Evolutionary conservation across 768 basidiomycete species (phyloP).

Genomic region (Asterophora lycoperdoides): DNA sequence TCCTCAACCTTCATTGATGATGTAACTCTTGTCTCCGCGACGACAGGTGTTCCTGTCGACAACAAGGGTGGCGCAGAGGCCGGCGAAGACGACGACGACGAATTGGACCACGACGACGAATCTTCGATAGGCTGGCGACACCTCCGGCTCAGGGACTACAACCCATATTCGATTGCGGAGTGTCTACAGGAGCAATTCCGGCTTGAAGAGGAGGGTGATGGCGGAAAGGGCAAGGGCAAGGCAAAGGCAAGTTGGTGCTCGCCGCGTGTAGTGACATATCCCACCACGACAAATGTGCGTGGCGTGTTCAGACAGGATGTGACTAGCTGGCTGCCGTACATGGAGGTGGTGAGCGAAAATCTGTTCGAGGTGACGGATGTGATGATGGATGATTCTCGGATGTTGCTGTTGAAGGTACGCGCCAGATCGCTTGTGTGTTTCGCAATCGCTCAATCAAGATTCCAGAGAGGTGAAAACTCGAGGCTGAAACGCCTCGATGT

Average conservation of each 20-base stretch:
- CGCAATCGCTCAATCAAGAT: background rate
- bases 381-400: slow-evolving; percentile 52
- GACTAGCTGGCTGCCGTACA: slow-evolving; percentile 45
- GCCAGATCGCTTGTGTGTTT: background rate
- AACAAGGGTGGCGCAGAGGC: too few species aligned
- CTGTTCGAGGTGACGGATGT: slow-evolving; percentile 48
- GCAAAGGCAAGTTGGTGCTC: slow-evolving; percentile 25
- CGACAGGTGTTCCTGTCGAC: too few species aligned
- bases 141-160: slow-evolving; percentile 36
- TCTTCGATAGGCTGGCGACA: slow-evolving; percentile 13
- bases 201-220: background rate
- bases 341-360: slow-evolving; percentile 46
- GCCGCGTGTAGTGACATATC: slow-evolving; percentile 35
- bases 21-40: too few species aligned
- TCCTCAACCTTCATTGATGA: too few species aligned
- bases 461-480: slow-evolving; percentile 34
- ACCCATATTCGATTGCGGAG: slow-evolving; percentile 27
- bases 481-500: slow-evolving; percentile 40
- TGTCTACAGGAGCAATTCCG: slow-evolving; percentile 9
- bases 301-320: slow-evolving; percentile 47
- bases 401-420: slow-evolving; percentile 46
- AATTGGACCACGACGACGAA: too few species aligned
- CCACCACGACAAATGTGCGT: slow-evolving; percentile 38
- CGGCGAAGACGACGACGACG: background rate
- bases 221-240: slow-evolving; percentile 23